Conservation (phyloP, 805 yeast genomes). For the Ogataea parapolymorpha region DNA sequence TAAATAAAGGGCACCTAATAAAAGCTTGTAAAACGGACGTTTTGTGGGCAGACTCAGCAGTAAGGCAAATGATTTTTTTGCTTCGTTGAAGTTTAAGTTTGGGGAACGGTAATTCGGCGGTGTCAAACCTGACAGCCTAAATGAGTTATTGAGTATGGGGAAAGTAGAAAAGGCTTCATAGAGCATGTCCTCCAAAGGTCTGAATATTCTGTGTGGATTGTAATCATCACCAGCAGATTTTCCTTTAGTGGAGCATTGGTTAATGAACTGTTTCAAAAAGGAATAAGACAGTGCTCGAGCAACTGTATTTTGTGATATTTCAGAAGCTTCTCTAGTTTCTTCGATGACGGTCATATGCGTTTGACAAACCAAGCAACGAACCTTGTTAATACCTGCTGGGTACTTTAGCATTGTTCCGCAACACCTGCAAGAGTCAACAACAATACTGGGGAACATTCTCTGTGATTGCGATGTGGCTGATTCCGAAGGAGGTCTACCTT, state of each 20-base stretch:
- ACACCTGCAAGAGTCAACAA: slow-evolving; percentile 39
- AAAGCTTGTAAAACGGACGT: slow-evolving; percentile 54
- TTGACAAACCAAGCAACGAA: slow-evolving; percentile 61
- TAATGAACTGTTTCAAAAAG: slow-evolving; percentile 34
- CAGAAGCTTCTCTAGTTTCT: neutral
- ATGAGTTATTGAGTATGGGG: slow-evolving; percentile 52
- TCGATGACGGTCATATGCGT: slow-evolving; percentile 31
- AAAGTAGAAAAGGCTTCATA: slow-evolving; percentile 45
- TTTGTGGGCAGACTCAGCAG: slow-evolving; percentile 54
- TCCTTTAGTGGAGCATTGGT: slow-evolving; percentile 29
- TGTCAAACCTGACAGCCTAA: slow-evolving; percentile 33
- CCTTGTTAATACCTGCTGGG: slow-evolving; percentile 36
- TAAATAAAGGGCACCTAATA: slow-evolving; percentile 49
- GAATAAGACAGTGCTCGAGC: slow-evolving; percentile 27
- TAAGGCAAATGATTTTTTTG: slow-evolving; percentile 44
- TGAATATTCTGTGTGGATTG: slow-evolving; percentile 32
- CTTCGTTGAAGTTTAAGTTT: slow-evolving; percentile 47
- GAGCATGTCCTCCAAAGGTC: slow-evolving; percentile 50
- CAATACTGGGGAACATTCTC: neutral
- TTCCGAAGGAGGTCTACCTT: too few relatives aligned
- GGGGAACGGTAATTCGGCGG: slow-evolving; percentile 38
- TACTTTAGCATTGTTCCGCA: slow-evolving; percentile 44
- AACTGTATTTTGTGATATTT: neutral
- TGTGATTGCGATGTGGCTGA: too few relatives aligned
- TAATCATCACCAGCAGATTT: slow-evolving; percentile 1